phyloP scores from a whole-genome alignment of 2,329 filamentous ascomycete genomes.

The Trematosphaeria pertusa region DNA sequence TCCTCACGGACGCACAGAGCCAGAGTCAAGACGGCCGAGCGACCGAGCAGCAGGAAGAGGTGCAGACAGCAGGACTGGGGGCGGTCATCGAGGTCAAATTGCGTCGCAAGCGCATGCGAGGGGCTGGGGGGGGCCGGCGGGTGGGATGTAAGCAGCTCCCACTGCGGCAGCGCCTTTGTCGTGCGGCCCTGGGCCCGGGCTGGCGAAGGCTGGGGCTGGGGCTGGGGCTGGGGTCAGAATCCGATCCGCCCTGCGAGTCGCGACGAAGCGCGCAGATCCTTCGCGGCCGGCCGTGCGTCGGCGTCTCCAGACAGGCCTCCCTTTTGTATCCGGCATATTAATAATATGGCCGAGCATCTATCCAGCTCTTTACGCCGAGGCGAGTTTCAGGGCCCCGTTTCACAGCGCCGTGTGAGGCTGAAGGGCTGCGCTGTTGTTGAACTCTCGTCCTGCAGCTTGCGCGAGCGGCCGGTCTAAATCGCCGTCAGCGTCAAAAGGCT shows the following conservation, averaged over 20 bases:
- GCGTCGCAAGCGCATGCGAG: conserved; percentile 39
- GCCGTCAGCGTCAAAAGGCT: conserved; percentile 33
- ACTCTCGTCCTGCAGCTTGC: too few species aligned
- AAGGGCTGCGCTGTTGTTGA: conserved; percentile 12
- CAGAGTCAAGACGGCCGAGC: conserved; percentile 24
- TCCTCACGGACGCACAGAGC: conserved; percentile 29
- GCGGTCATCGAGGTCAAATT: conserved; percentile 30
- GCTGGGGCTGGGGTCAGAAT: conserved; percentile 36
- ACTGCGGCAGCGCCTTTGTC: conserved; percentile 25
- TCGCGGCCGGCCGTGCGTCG: conserved; percentile 23
- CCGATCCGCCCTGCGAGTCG: conserved; percentile 32
- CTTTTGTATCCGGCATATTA: conserved; percentile 1
- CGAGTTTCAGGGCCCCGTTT: conserved; percentile 36
- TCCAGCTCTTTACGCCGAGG: too few species aligned
- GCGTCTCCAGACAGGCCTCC: conserved; percentile 7
- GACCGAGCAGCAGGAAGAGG: conserved; percentile 24
- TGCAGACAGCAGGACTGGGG: conserved; percentile 30
- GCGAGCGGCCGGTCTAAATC: too few species aligned
- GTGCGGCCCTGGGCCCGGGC: conserved; percentile 30
- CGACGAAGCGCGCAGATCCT: conserved; percentile 23
- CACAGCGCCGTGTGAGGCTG: conserved; percentile 32
- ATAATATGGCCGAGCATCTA: too few species aligned
- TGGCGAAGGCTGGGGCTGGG: conserved; percentile 37
- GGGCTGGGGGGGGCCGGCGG: conserved; percentile 30
- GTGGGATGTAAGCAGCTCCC: conserved; percentile 25